Evolutionary conservation across 805 yeast genomes (phyloP).

Genomic region (Schizosaccharomyces pombe): DNA sequence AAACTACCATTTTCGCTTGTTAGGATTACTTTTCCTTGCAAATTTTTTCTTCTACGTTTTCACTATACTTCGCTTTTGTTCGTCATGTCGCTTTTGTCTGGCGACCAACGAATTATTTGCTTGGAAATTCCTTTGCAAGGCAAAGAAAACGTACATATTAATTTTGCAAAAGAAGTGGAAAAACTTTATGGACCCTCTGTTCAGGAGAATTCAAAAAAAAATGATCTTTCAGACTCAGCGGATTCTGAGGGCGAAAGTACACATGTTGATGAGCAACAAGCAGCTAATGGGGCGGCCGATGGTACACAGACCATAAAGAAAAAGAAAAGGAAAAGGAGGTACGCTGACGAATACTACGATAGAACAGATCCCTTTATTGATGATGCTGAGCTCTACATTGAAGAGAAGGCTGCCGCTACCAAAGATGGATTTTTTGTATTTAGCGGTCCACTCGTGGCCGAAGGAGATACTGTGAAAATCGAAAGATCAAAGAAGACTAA

Average conservation of each 20-base stretch:
- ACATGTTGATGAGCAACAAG: slow-evolving; percentile 13
- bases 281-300: slow-evolving; percentile 18
- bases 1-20: no score
- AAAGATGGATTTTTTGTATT: slow-evolving; percentile 90
- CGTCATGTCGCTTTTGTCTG: background rate
- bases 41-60: no score
- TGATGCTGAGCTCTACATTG: slow-evolving; percentile 78
- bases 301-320: slow-evolving; percentile 8
- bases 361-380: slow-evolving; percentile 87
- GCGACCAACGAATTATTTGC: background rate
- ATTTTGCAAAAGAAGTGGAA: slow-evolving; percentile 51
- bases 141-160: slow-evolving; percentile 18
- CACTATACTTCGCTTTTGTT: no score
- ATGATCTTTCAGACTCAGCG: slow-evolving; percentile 11
- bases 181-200: slow-evolving; percentile 47
- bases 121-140: background rate
- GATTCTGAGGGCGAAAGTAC: slow-evolving; percentile 13
- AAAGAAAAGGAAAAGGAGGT: slow-evolving; percentile 23
- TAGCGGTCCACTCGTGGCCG: slow-evolving; percentile 71
- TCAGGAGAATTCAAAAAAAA: slow-evolving; percentile 9
- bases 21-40: no score
- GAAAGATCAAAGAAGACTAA: slow-evolving; percentile 18
- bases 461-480: slow-evolving; percentile 24
- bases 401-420: slow-evolving; percentile 77
- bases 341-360: slow-evolving; percentile 33